phyloP scores from a whole-genome alignment of 257 asterid species.

The Haberlea rhodopensis region DNA sequence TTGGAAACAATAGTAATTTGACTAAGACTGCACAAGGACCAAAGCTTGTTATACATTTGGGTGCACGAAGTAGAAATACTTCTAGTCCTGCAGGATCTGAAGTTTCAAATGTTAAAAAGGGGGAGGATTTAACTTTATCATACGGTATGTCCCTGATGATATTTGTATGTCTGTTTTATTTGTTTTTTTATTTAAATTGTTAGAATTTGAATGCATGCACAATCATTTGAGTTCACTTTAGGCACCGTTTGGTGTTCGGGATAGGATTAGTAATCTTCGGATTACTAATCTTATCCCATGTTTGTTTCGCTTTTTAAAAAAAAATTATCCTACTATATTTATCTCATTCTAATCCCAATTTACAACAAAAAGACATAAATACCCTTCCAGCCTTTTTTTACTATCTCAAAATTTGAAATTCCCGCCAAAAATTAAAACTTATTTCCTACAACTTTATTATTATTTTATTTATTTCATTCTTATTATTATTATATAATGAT shows the following conservation, averaged over 20 bases:
- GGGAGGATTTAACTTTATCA: slow-evolving; percentile 30
- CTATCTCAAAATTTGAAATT: too few species aligned
- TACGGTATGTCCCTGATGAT: slow-evolving; percentile 2
- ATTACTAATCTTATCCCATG: too few species aligned
- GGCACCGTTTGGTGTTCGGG: slow-evolving; percentile 22
- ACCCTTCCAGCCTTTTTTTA: too few species aligned
- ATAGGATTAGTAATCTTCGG: too few species aligned
- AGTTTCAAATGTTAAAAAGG: slow-evolving; percentile 55
- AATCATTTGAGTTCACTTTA: slow-evolving; percentile 21
- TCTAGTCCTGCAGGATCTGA: slow-evolving; percentile 62
- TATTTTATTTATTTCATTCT: too few species aligned
- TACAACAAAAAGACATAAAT: too few species aligned
- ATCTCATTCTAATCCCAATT: too few species aligned
- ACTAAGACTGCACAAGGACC: slow-evolving; percentile 59
- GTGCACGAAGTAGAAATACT: slow-evolving; percentile 56
- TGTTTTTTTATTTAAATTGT: not conserved
- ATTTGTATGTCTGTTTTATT: slow-evolving; percentile 6
- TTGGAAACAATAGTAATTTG: slow-evolving; percentile 41
- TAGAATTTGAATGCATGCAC: not conserved
- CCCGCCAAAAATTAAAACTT: too few species aligned
- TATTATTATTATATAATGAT: too few species aligned
- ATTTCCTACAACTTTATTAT: too few species aligned
- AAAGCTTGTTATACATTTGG: slow-evolving; percentile 91
- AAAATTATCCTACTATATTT: too few species aligned
- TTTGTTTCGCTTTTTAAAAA: too few species aligned